These are phyloP conservation scores for Pleurozium schreberi DNA, from an alignment of 225 moss, liverwort and hornwort genomes.

Conservation along the genomic window DNA sequence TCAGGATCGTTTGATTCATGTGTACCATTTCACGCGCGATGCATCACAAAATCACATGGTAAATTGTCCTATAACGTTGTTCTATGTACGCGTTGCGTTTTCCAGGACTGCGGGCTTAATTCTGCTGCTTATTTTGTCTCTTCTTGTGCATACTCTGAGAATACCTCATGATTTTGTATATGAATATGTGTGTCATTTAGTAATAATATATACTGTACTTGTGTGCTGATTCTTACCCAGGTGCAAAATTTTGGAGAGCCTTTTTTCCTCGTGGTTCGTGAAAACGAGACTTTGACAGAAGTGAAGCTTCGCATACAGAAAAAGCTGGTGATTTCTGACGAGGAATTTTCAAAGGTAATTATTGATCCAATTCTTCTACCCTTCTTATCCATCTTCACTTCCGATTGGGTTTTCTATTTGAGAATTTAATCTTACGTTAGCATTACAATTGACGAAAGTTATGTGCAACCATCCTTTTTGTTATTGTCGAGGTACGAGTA, in stretches of 20 bases:
- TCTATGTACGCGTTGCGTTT: neutral
- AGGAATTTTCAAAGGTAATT: slow-evolving; percentile 74
- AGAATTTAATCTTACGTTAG: neutral
- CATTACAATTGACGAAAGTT: neutral
- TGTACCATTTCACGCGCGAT: slow-evolving; percentile 96
- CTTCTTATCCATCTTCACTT: neutral
- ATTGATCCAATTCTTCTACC: neutral
- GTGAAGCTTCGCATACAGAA: slow-evolving; percentile 88
- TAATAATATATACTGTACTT: neutral
- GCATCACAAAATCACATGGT: slow-evolving; percentile 98
- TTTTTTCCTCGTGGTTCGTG: slow-evolving; percentile 91
- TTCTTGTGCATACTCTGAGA: neutral
- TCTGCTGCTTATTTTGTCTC: neutral
- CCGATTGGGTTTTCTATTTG: neutral
- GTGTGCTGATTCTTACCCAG: slow-evolving; percentile 15
- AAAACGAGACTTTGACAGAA: slow-evolving; percentile 78
- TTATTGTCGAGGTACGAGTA: neutral
- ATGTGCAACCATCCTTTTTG: neutral
- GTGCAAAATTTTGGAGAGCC: slow-evolving; percentile 99
- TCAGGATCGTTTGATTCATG: slow-evolving; percentile 95
- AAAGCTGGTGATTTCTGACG: slow-evolving; percentile 71
- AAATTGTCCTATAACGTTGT: neutral
- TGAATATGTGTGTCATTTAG: neutral
- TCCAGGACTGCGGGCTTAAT: neutral
- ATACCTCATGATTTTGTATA: neutral